These are phyloP conservation scores for Rhinocladiella mackenziei DNA, from an alignment of 2,329 filamentous ascomycete species.

Conservation along the genomic window DNA sequence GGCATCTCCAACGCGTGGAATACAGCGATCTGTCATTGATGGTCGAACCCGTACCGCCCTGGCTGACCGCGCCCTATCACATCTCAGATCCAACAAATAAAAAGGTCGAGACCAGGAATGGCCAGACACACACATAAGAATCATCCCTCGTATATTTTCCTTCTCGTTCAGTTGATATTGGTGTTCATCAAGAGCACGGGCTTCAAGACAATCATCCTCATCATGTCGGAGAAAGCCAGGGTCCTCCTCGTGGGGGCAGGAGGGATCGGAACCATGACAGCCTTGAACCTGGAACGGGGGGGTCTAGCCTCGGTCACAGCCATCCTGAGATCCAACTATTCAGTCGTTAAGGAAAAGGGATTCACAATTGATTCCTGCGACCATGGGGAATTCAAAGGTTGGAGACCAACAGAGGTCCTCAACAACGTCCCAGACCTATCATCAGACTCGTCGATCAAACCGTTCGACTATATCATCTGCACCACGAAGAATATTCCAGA, in stretches of 20 bases:
- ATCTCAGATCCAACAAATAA: too few species aligned
- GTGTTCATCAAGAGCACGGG: too few species aligned
- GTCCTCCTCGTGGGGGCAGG: slow-evolving; percentile 56
- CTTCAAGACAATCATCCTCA: not conserved
- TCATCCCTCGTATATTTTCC: too few species aligned
- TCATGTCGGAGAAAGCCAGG: slow-evolving; percentile 32
- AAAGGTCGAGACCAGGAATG: too few species aligned
- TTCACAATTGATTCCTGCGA: slow-evolving; percentile 55
- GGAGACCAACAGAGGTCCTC: slow-evolving; percentile 50
- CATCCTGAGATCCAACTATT: slow-evolving; percentile 57
- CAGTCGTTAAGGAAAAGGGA: slow-evolving; percentile 46
- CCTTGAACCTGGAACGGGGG: slow-evolving; percentile 53
- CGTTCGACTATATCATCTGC: slow-evolving; percentile 55
- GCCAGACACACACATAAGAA: too few species aligned
- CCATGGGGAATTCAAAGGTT: slow-evolving; percentile 44
- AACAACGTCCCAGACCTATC: slow-evolving; percentile 47
- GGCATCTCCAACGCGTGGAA: too few species aligned
- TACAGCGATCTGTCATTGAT: too few species aligned
- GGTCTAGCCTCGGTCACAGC: slow-evolving; percentile 51
- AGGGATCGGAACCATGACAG: slow-evolving; percentile 56
- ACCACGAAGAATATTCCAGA: slow-evolving; percentile 59
- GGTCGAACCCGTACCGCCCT: too few species aligned
- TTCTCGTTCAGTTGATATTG: too few species aligned
- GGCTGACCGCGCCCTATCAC: too few species aligned
- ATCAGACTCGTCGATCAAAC: slow-evolving; percentile 12